phyloP scores from a whole-genome alignment of 2,329 filamentous ascomycete species.

The Sarocladiaceae sp. region DNA sequence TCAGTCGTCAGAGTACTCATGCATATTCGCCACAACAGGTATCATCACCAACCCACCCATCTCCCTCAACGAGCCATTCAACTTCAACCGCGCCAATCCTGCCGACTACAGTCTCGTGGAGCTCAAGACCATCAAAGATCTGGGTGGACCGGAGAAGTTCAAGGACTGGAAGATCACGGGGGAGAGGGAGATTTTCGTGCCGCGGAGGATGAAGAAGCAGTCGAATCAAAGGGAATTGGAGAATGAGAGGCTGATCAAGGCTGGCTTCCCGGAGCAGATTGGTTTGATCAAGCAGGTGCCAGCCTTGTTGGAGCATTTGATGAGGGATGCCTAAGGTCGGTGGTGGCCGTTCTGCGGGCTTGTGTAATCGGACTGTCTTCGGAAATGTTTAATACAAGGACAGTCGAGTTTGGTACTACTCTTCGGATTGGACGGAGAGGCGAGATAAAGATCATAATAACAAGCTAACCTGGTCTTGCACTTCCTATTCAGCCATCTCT shows the following conservation, averaged over 20 bases:
- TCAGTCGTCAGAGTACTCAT: not conserved
- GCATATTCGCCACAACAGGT: slow-evolving; percentile 16
- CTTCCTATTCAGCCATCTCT: too few relatives aligned
- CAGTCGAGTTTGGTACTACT: too few relatives aligned
- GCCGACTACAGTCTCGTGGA: slow-evolving; percentile 52
- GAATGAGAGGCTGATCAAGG: not conserved
- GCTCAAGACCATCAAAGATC: slow-evolving; percentile 16
- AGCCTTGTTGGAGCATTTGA: not conserved
- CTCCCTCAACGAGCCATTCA: slow-evolving; percentile 46
- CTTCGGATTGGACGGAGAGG: too few relatives aligned
- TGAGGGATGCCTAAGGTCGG: too few relatives aligned
- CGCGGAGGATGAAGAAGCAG: not conserved
- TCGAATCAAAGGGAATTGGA: not conserved
- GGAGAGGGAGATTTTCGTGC: slow-evolving; percentile 10
- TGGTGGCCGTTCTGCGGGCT: too few relatives aligned
- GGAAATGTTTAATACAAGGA: too few relatives aligned
- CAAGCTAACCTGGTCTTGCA: too few relatives aligned
- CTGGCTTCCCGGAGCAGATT: not conserved
- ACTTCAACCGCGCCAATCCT: slow-evolving; percentile 40
- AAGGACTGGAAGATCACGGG: slow-evolving; percentile 12
- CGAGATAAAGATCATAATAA: too few relatives aligned
- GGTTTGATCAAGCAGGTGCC: not conserved
- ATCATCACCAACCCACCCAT: slow-evolving; percentile 57
- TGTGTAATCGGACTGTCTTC: too few relatives aligned
- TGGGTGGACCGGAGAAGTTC: slow-evolving; percentile 11